phyloP scores from a whole-genome alignment of 2,329 filamentous ascomycete species.

The Aspergillus fumigatus region DNA sequence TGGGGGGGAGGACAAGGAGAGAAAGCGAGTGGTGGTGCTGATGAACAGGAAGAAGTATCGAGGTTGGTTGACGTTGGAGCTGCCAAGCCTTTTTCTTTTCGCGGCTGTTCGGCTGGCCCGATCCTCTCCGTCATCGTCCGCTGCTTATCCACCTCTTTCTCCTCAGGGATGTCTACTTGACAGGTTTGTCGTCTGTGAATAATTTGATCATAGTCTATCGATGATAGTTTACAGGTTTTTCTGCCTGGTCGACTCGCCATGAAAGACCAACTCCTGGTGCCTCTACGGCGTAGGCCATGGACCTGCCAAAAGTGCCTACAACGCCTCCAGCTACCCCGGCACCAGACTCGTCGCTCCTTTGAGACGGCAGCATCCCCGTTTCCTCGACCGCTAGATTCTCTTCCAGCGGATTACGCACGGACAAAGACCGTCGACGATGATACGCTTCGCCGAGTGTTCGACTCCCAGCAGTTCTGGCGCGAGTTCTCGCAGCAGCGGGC shows the following conservation, averaged over 20 bases:
- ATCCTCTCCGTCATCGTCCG: slow-evolving; percentile 26
- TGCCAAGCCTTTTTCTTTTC: slow-evolving; percentile 26
- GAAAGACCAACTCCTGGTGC: slow-evolving; percentile 27
- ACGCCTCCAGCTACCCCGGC: slow-evolving; percentile 20
- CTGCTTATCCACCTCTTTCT: slow-evolving; percentile 4
- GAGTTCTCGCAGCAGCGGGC: slow-evolving; percentile 55
- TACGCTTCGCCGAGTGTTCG: slow-evolving; percentile 75
- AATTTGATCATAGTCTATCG: not conserved
- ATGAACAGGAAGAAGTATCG: slow-evolving; percentile 16
- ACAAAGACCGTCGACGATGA: slow-evolving; percentile 58
- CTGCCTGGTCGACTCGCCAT: slow-evolving; percentile 15
- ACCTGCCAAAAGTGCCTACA: slow-evolving; percentile 37
- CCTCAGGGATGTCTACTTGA: not conserved
- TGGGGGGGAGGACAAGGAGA: not conserved
- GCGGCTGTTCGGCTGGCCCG: slow-evolving; percentile 16
- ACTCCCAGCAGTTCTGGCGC: slow-evolving; percentile 66
- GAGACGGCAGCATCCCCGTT: slow-evolving; percentile 29
- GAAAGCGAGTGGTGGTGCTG: slow-evolving; percentile 13
- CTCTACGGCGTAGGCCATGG: slow-evolving; percentile 37
- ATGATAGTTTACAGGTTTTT: not conserved
- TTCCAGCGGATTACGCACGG: slow-evolving; percentile 21
- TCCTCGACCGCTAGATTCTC: slow-evolving; percentile 23
- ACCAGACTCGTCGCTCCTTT: slow-evolving; percentile 25
- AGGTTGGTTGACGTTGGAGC: slow-evolving; percentile 7
- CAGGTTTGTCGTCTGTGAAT: slow-evolving; percentile 1